Evolutionary conservation across 169 alveolate species (phyloP).

Genomic region (Babesia bovis): DNA sequence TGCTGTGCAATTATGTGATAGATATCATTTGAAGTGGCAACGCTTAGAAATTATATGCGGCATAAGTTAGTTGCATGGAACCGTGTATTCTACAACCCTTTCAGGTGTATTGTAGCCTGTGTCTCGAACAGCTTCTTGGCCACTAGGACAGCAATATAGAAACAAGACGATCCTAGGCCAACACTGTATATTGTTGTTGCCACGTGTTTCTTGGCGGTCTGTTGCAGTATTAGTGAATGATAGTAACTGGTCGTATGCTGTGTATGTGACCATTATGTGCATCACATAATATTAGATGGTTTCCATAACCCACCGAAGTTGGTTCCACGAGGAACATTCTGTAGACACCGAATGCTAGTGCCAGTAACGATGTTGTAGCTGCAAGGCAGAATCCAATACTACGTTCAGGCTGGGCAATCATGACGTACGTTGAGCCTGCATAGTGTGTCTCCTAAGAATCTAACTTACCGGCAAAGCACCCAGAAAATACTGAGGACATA

Average conservation of each 20-base stretch:
- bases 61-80: too few species aligned
- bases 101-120: too few species aligned
- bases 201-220: neutral
- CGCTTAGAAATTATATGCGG: too few species aligned
- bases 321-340: neutral
- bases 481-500: conserved; percentile 3
- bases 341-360: conserved; percentile 14
- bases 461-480: conserved; percentile 6
- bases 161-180: conserved; percentile 7
- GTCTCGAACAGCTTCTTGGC: conserved; percentile 3
- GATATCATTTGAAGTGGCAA: too few species aligned
- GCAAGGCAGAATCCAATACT: conserved; percentile 14
- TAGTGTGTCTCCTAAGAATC: neutral
- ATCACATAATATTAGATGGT: neutral
- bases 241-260: neutral
- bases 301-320: neutral
- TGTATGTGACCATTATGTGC: neutral
- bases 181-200: conserved; percentile 12
- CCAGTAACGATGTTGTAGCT: conserved; percentile 13
- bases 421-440: neutral
- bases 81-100: too few species aligned
- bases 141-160: conserved; percentile 1
- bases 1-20: too few species aligned
- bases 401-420: neutral
- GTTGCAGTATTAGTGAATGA: neutral